These are phyloP conservation scores for Cymbopogon citratus DNA, from an alignment of 176 grass and related monocot species.

Conservation along the genomic window DNA sequence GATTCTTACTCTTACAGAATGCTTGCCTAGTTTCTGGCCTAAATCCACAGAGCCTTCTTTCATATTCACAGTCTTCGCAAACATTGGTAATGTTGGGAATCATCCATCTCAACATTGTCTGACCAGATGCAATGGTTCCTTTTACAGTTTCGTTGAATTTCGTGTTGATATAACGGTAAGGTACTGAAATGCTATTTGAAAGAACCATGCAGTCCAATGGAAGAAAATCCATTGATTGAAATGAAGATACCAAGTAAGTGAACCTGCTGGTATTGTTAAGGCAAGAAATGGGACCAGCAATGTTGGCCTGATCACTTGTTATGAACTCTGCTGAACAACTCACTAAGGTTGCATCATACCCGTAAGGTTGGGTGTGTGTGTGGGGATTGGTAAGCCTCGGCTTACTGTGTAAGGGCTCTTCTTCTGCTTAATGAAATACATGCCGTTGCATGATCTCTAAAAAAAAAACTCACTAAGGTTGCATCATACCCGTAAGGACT, in stretches of 20 bases:
- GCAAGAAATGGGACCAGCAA: slow-evolving; percentile 37
- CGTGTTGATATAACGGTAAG: background rate
- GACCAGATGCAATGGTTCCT: background rate
- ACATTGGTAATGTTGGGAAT: background rate
- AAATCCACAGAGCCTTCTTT: slow-evolving; percentile 26
- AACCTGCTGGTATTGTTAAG: slow-evolving; percentile 16
- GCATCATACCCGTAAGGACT: background rate
- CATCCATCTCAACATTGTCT: slow-evolving; percentile 10
- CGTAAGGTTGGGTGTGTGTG: no score
- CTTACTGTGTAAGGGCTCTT: no score
- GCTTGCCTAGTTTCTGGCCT: background rate
- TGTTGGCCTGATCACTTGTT: background rate
- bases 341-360: slow-evolving; percentile 1
- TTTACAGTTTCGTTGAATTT: background rate
- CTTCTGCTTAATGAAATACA: no score
- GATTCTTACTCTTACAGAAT: slow-evolving; percentile 32
- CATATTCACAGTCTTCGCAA: background rate
- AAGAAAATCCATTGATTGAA: background rate
- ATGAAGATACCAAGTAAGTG: slow-evolving; percentile 9
- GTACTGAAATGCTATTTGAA: background rate
- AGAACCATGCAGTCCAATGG: slow-evolving; percentile 20
- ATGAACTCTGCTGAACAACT: slow-evolving; percentile 25
- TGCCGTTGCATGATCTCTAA: no score
- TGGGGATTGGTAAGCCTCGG: no score
- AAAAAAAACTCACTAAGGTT: slow-evolving; percentile 27